Evolutionary conservation across 2,329 filamentous ascomycete species (phyloP).

Genomic region (Diplodia scrobiculata): DNA sequence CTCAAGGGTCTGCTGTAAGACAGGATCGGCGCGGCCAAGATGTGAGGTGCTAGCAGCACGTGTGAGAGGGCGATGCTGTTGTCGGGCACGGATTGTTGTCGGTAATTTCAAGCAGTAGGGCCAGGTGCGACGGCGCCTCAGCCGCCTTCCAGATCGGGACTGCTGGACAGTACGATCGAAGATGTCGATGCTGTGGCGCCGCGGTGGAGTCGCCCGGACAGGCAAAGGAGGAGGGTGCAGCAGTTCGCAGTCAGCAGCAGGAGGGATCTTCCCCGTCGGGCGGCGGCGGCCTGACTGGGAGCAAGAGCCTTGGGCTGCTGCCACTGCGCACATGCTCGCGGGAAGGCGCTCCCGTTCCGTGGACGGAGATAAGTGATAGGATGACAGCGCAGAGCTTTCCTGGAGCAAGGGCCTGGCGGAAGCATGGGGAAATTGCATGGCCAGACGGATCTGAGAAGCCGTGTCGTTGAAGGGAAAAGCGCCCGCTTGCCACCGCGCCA

Average conservation of each 20-base stretch:
- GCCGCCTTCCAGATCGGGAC: conserved; percentile 10
- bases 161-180: neutral
- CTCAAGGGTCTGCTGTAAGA: neutral
- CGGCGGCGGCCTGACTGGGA: conserved; percentile 1
- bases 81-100: conserved; percentile 21
- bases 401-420: neutral
- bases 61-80: conserved; percentile 7
- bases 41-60: neutral
- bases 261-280: conserved; percentile 20
- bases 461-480: conserved; percentile 5
- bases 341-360: conserved; percentile 19
- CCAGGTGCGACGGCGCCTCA: neutral
- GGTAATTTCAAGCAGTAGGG: conserved; percentile 8
- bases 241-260: neutral
- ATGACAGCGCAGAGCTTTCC: neutral
- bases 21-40: conserved; percentile 9
- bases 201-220: conserved; percentile 4
- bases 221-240: conserved; percentile 8
- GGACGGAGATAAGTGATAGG: conserved; percentile 7
- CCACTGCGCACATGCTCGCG: conserved; percentile 20
- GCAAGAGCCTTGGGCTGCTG: no score
- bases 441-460: conserved; percentile 2
- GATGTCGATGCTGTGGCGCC: conserved; percentile 7
- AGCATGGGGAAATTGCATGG: conserved; percentile 23
- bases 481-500: conserved; percentile 24